Percentiles rank a stretch among this genome's conserved stretches.
Conservation (phyloP, 2,329 filamentous ascomycete genomes). For the Ophiostoma sp. region DNA sequence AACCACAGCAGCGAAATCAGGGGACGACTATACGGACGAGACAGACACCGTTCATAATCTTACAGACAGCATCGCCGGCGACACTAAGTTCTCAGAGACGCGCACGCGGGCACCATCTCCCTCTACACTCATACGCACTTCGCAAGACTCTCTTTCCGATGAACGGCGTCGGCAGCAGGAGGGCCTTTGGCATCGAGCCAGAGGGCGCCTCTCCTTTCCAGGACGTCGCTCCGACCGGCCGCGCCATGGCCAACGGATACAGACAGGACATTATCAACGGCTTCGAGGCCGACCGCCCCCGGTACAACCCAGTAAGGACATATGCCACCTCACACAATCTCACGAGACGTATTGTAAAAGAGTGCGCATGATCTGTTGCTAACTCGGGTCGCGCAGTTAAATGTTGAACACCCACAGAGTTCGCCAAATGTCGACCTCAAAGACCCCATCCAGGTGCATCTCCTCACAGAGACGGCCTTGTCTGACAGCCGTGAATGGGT, state of each 20-base stretch:
- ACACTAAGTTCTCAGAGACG: background rate
- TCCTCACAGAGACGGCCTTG: constrained; percentile 89
- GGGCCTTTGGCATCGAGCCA: constrained; percentile 37
- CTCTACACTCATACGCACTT: background rate
- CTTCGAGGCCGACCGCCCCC: constrained; percentile 50
- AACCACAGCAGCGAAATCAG: background rate
- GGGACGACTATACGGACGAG: background rate
- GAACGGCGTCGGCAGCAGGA: constrained; percentile 38
- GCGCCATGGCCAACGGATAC: constrained; percentile 55
- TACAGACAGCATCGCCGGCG: background rate
- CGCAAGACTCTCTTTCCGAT: constrained; percentile 29
- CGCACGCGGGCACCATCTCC: background rate
- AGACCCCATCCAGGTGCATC: constrained; percentile 76
- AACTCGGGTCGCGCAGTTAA: constrained; percentile 39
- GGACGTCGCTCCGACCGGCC: constrained; percentile 40
- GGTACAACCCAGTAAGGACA: constrained; percentile 51
- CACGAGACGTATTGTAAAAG: background rate
- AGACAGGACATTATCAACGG: constrained; percentile 49
- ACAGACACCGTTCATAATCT: background rate
- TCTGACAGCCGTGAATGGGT: constrained; percentile 81
- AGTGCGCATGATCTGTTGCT: background rate
- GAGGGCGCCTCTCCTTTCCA: constrained; percentile 34
- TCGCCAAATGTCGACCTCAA: constrained; percentile 56
- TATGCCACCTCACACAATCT: background rate
- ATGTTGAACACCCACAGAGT: constrained; percentile 48